Conservation (phyloP, 352 stramenopile genomes). For the Peronospora farinosa region DNA sequence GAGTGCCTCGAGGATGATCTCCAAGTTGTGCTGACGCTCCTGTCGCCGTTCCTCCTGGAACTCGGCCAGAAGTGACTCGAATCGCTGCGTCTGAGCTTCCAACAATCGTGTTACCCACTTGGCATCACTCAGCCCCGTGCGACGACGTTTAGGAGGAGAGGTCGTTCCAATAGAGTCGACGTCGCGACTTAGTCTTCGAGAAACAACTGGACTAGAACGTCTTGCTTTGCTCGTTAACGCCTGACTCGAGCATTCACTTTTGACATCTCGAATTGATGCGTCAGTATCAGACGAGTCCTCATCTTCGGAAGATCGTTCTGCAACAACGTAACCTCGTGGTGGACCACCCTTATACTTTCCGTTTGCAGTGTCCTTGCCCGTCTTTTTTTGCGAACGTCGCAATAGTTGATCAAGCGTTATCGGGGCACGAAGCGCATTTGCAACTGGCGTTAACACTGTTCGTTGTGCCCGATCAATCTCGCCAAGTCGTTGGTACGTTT, state of each 20-base stretch:
- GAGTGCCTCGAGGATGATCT: slow-evolving; percentile 36
- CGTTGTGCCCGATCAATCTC: slow-evolving; percentile 29
- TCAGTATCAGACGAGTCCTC: slow-evolving; percentile 8
- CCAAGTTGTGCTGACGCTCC: slow-evolving; percentile 35
- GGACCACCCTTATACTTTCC: slow-evolving; percentile 12
- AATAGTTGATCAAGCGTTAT: slow-evolving; percentile 20
- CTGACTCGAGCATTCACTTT: slow-evolving; percentile 17
- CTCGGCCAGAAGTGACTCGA: slow-evolving; percentile 30
- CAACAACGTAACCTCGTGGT: slow-evolving; percentile 14
- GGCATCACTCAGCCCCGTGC: slow-evolving; percentile 23
- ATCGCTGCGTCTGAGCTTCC: slow-evolving; percentile 30
- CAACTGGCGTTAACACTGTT: slow-evolving; percentile 15
- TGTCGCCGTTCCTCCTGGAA: slow-evolving; percentile 39
- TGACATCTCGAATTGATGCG: slow-evolving; percentile 7
- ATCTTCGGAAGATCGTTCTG: slow-evolving; percentile 15
- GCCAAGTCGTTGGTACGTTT: slow-evolving; percentile 23
- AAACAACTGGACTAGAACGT: slow-evolving; percentile 1
- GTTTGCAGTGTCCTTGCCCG: slow-evolving; percentile 8
- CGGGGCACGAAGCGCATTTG: slow-evolving; percentile 14
- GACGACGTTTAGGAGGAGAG: slow-evolving; percentile 17
- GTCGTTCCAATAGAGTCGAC: slow-evolving; percentile 1
- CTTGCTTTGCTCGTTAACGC: slow-evolving; percentile 5
- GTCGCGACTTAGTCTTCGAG: slow-evolving; percentile 14
- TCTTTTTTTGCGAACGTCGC: slow-evolving; percentile 19
- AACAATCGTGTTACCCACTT: slow-evolving; percentile 34